A percentile compares a stretch with the other conserved stretches of the same genome.
These are phyloP conservation scores for Lanmaoa pseudosensibilis DNA, from an alignment of 768 basidiomycete species.

Conservation along the genomic window DNA sequence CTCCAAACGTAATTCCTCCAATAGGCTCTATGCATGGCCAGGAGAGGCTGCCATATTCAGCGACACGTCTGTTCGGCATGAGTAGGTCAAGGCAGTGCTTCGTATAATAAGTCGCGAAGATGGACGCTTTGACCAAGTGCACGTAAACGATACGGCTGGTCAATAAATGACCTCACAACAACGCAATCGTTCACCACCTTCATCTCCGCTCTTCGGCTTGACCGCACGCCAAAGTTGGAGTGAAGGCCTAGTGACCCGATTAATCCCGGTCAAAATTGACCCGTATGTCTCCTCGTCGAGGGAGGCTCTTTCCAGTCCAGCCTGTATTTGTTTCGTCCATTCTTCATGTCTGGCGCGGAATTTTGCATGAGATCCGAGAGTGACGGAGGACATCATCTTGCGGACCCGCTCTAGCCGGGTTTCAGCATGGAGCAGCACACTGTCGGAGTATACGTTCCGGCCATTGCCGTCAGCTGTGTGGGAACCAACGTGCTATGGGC, in stretches of 20 bases:
- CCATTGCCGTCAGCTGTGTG: too few relatives aligned
- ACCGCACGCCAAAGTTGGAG: background rate
- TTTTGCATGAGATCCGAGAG: background rate
- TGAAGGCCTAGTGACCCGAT: background rate
- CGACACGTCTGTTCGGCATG: too few relatives aligned
- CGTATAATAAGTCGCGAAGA: background rate
- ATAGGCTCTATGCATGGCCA: too few relatives aligned
- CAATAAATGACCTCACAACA: background rate
- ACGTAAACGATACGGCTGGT: too few relatives aligned
- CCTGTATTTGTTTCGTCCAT: background rate
- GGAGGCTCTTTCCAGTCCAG: background rate
- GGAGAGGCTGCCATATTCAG: too few relatives aligned
- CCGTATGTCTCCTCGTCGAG: background rate
- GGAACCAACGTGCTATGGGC: too few relatives aligned
- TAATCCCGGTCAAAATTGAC: background rate
- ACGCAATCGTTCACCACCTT: slow-evolving; percentile 1
- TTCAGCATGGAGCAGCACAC: background rate
- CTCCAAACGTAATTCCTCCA: too few relatives aligned
- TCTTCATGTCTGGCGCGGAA: background rate
- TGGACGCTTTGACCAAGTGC: background rate
- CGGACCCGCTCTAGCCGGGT: background rate
- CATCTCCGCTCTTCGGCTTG: slow-evolving; percentile 1
- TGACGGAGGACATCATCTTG: background rate
- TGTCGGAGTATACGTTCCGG: too few relatives aligned
- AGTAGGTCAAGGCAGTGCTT: background rate